phyloP scores from a whole-genome alignment of 2,329 filamentous ascomycete species.

The Claviceps capensis region DNA sequence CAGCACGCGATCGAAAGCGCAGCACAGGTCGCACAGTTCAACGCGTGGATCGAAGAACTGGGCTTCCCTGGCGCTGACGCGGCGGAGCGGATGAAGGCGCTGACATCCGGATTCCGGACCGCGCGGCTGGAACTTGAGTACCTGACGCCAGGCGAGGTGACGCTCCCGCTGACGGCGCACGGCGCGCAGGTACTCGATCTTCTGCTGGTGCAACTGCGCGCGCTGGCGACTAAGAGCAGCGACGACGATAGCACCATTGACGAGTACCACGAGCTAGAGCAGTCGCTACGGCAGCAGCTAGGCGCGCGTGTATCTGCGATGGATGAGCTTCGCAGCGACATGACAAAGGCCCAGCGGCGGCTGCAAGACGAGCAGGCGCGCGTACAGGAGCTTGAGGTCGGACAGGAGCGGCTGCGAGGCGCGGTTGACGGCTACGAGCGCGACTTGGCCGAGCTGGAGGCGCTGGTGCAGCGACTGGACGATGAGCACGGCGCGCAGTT shows the following conservation, averaged over 20 bases:
- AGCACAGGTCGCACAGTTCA: slow-evolving; percentile 30
- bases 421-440: slow-evolving; percentile 38
- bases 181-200: slow-evolving; percentile 43
- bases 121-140: slow-evolving; percentile 50
- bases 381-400: slow-evolving; percentile 35
- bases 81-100: slow-evolving; percentile 31
- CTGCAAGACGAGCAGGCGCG: slow-evolving; percentile 24
- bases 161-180: slow-evolving; percentile 35
- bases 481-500: slow-evolving; percentile 9
- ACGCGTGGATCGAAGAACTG: slow-evolving; percentile 29
- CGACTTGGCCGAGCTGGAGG: slow-evolving; percentile 41
- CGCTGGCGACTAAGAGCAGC: slow-evolving; percentile 30
- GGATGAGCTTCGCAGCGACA: slow-evolving; percentile 31
- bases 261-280: slow-evolving; percentile 44
- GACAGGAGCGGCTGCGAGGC: slow-evolving; percentile 34
- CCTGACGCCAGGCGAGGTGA: slow-evolving; percentile 43
- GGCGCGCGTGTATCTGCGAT: slow-evolving; percentile 36
- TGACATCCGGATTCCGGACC: slow-evolving; percentile 36
- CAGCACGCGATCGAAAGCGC: slow-evolving; percentile 34
- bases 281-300: slow-evolving; percentile 42
- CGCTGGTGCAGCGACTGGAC: slow-evolving; percentile 35
- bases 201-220: slow-evolving; percentile 34
- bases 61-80: slow-evolving; percentile 37
- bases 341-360: slow-evolving; percentile 19
- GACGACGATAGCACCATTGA: slow-evolving; percentile 42